phyloP scores from a whole-genome alignment of 2,329 filamentous ascomycete genomes.

The Tolypocladium album region DNA sequence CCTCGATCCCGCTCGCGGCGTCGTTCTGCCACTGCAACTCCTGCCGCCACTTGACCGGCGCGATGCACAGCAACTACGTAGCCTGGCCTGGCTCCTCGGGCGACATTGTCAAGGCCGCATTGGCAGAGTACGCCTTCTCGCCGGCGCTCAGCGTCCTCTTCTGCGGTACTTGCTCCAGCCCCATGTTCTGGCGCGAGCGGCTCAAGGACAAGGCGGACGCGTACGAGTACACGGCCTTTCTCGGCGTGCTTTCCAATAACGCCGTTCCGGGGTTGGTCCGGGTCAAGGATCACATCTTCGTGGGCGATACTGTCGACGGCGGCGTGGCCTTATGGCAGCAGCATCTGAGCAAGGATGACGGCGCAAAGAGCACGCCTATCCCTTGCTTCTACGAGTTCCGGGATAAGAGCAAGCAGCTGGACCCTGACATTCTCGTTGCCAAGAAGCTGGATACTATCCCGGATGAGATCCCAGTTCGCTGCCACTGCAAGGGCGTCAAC shows the following conservation, averaged over 20 bases:
- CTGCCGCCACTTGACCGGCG: constrained; percentile 33
- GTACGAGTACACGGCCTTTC: neutral
- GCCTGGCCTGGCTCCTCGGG: constrained; percentile 24
- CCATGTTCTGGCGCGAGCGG: constrained; percentile 25
- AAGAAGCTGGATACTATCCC: too few relatives aligned
- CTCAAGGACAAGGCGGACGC: neutral
- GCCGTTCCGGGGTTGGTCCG: neutral
- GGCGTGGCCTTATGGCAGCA: neutral
- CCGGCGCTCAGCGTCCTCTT: constrained; percentile 22
- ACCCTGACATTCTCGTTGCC: neutral
- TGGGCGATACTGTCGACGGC: neutral
- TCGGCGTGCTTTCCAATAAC: neutral
- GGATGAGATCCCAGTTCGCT: constrained; percentile 25
- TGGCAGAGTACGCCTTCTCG: constrained; percentile 21
- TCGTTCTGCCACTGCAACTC: constrained; percentile 36
- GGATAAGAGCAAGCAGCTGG: neutral
- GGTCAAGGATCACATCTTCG: neutral
- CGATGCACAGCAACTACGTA: constrained; percentile 25
- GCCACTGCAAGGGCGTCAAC: constrained; percentile 35
- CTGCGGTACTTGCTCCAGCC: constrained; percentile 29
- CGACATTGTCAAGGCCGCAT: constrained; percentile 5
- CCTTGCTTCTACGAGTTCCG: neutral
- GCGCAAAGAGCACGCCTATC: neutral
- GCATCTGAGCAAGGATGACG: neutral
- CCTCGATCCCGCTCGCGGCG: constrained; percentile 28